Percentiles rank a stretch among this genome's conserved stretches.
phyloP scores from a whole-genome alignment of 2,329 filamentous ascomycete genomes.

The Trichophyton schoenleinii region DNA sequence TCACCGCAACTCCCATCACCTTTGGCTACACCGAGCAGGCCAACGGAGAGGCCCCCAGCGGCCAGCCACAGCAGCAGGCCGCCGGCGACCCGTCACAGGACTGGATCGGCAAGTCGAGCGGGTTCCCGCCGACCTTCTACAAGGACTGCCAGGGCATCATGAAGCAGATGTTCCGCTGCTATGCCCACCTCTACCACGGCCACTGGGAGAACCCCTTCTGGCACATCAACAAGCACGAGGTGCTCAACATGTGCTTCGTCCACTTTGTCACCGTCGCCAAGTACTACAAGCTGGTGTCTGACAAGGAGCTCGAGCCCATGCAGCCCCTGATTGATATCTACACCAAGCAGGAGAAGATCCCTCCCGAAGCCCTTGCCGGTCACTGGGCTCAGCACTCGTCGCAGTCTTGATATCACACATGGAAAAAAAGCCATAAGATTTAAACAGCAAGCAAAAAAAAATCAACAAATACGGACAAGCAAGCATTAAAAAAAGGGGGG shows the following conservation, averaged over 20 bases:
- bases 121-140: slow-evolving; percentile 82
- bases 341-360: slow-evolving; percentile 78
- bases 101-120: slow-evolving; percentile 85
- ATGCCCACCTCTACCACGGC: slow-evolving; percentile 94
- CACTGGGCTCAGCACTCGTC: slow-evolving; percentile 29
- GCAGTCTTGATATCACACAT: not conserved
- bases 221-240: slow-evolving; percentile 57
- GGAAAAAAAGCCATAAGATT: not conserved
- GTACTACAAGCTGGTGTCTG: slow-evolving; percentile 69
- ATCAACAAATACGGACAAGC: not conserved
- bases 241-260: slow-evolving; percentile 76
- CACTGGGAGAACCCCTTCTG: slow-evolving; percentile 81
- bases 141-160: slow-evolving; percentile 88
- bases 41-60: slow-evolving; percentile 36
- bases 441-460: not conserved
- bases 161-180: slow-evolving; percentile 97
- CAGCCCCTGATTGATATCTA: slow-evolving; percentile 86
- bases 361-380: slow-evolving; percentile 46
- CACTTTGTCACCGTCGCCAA: slow-evolving; percentile 73
- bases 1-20: slow-evolving; percentile 45
- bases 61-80: slow-evolving; percentile 18
- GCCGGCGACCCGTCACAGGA: slow-evolving; percentile 48
- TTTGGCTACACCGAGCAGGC: slow-evolving; percentile 26
- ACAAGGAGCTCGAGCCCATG: slow-evolving; percentile 90
- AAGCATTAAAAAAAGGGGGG: not conserved